phyloP scores from a whole-genome alignment of 2,329 filamentous ascomycete species.

The Fusarium citri region DNA sequence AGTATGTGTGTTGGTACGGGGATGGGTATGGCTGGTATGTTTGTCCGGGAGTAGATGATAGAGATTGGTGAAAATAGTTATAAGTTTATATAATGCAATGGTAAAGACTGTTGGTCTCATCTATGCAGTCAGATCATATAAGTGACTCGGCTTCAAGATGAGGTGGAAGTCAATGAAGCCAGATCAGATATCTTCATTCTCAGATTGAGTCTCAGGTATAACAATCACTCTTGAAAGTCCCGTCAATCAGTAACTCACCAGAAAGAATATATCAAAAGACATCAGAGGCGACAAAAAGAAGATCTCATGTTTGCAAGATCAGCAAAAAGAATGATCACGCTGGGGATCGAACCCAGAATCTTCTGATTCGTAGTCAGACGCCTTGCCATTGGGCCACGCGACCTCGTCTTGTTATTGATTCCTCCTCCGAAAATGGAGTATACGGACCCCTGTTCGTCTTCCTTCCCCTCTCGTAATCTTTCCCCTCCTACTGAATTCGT shows the following conservation, averaged over 20 bases:
- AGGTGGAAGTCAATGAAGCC: background rate
- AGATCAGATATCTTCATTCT: background rate
- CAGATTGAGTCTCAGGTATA: no score
- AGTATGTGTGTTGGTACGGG: constrained; percentile 87
- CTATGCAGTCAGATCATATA: background rate
- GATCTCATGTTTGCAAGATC: no score
- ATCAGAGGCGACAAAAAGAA: no score
- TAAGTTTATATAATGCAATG: background rate
- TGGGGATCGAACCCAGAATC: constrained; percentile 47
- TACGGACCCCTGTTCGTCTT: background rate
- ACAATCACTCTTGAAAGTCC: no score
- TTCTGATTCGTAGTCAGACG: constrained; percentile 48
- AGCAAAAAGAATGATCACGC: constrained; percentile 33
- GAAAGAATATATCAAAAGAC: no score
- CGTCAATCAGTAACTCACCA: no score
- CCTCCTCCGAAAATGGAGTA: fast-evolving
- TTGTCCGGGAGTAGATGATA: constrained; percentile 37
- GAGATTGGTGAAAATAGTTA: background rate
- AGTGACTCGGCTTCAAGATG: background rate
- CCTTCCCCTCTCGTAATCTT: background rate
- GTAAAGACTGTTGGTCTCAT: background rate
- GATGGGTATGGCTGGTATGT: constrained; percentile 46
- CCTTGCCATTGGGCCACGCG: constrained; percentile 44
- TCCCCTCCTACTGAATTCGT: no score
- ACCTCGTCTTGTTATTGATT: constrained; percentile 14